Evolutionary conservation across 2,329 filamentous ascomycete species (phyloP).

Genomic region (Albifimbria verrucaria): DNA sequence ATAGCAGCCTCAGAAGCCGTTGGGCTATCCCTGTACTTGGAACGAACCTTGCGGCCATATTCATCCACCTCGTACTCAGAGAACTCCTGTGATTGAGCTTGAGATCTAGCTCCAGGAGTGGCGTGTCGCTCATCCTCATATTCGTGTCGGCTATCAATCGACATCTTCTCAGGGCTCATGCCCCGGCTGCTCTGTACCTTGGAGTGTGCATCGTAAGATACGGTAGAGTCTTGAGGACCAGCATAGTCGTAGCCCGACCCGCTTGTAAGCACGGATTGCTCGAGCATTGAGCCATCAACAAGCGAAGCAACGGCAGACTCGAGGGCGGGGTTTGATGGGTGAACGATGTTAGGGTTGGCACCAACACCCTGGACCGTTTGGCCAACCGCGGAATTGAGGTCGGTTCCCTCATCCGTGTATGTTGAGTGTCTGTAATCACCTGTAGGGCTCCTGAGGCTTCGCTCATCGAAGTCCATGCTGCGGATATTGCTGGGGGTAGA

Average conservation of each 20-base stretch:
- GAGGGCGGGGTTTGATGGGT: constrained; percentile 62
- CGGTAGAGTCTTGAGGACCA: constrained; percentile 33
- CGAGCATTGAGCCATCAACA: constrained; percentile 67
- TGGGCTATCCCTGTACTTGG: constrained; percentile 46
- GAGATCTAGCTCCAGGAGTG: constrained; percentile 35
- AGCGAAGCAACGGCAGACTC: constrained; percentile 91
- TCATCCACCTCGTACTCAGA: constrained; percentile 57
- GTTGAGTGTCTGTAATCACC: constrained; percentile 52
- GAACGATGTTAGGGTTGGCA: constrained; percentile 73
- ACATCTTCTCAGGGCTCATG: constrained; percentile 39
- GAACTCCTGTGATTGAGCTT: constrained; percentile 43
- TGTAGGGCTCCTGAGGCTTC: constrained; percentile 47
- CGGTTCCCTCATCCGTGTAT: constrained; percentile 47
- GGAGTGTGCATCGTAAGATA: constrained; percentile 28
- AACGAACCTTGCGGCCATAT: constrained; percentile 51
- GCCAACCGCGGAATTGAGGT: constrained; percentile 59
- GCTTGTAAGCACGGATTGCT: constrained; percentile 65
- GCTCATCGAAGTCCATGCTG: constrained; percentile 54
- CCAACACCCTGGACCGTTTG: constrained; percentile 69
- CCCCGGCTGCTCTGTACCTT: constrained; percentile 30
- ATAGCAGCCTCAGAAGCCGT: constrained; percentile 57
- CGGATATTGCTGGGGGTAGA: constrained; percentile 38
- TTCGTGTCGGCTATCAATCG: constrained; percentile 35
- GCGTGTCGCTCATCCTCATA: constrained; percentile 34
- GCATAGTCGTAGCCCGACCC: constrained; percentile 50